Evolutionary conservation across 2,329 filamentous ascomycete genomes (phyloP).

Genomic region (Scorias spongiosa): DNA sequence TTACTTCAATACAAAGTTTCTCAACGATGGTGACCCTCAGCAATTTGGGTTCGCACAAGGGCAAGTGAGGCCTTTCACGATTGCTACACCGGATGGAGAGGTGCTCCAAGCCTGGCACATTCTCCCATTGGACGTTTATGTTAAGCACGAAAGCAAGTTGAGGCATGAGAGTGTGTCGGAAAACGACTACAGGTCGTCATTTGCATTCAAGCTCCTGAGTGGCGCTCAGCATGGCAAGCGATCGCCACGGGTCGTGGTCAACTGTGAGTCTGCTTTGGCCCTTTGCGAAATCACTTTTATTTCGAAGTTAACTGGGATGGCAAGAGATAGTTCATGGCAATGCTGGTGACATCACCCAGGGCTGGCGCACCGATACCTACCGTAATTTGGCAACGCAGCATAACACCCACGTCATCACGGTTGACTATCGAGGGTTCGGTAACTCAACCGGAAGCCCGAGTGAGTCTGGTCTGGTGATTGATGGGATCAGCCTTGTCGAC

Average conservation of each 20-base stretch:
- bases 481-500: slow-evolving; percentile 58
- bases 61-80: slow-evolving; percentile 73
- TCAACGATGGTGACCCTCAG: slow-evolving; percentile 62
- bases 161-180: slow-evolving; percentile 27
- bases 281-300: slow-evolving; percentile 4
- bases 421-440: slow-evolving; percentile 86
- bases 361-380: slow-evolving; percentile 60
- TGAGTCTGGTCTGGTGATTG: slow-evolving; percentile 66
- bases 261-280: slow-evolving; percentile 22
- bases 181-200: slow-evolving; percentile 31
- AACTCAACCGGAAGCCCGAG: slow-evolving; percentile 64
- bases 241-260: slow-evolving; percentile 35
- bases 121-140: slow-evolving; percentile 62
- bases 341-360: slow-evolving; percentile 71
- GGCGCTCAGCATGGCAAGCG: slow-evolving; percentile 30
- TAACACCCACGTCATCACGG: slow-evolving; percentile 64
- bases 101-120: slow-evolving; percentile 83
- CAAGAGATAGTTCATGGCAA: slow-evolving; percentile 40
- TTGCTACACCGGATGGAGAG: slow-evolving; percentile 61
- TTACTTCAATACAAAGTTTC: slow-evolving; percentile 56
- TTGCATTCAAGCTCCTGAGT: slow-evolving; percentile 34
- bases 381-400: slow-evolving; percentile 60
- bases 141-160: slow-evolving; percentile 51
- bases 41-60: slow-evolving; percentile 76
- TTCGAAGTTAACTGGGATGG: slow-evolving; percentile 7